phyloP scores from a whole-genome alignment of 441 rosid genomes.

The Jatropha podagrica region DNA sequence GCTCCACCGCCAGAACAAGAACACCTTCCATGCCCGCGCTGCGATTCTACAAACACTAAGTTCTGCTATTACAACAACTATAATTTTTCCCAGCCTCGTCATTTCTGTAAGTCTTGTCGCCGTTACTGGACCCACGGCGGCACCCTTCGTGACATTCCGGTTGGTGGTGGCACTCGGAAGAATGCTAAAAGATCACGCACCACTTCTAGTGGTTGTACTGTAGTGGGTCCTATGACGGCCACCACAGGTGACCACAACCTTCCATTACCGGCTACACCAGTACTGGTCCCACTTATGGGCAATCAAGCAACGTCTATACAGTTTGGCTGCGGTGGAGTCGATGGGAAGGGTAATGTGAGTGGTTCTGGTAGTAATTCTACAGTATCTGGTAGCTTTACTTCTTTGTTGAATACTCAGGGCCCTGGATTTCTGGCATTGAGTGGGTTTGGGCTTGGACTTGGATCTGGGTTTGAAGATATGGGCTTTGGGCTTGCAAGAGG shows the following conservation, averaged over 20 bases:
- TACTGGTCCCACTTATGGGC: slow-evolving; percentile 41
- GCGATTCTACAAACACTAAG: slow-evolving; percentile 85
- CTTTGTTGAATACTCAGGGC: slow-evolving; percentile 63
- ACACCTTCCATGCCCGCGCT: slow-evolving; percentile 88
- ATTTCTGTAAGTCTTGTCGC: slow-evolving; percentile 92
- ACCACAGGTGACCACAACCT: not conserved
- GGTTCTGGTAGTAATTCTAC: not conserved
- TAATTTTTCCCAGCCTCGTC: slow-evolving; percentile 95
- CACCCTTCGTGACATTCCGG: slow-evolving; percentile 79
- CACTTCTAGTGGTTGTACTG: slow-evolving; percentile 18
- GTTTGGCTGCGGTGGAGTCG: slow-evolving; percentile 32
- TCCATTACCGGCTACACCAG: slow-evolving; percentile 45
- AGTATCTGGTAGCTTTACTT: slow-evolving; percentile 62
- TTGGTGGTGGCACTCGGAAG: slow-evolving; percentile 87
- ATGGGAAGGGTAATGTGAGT: slow-evolving; percentile 31
- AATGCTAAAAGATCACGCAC: slow-evolving; percentile 74
- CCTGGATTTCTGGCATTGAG: slow-evolving; percentile 62
- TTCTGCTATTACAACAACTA: slow-evolving; percentile 97
- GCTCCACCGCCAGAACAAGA: slow-evolving; percentile 59
- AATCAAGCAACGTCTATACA: slow-evolving; percentile 35
- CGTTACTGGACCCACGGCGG: slow-evolving; percentile 98
- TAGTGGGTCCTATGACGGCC: slow-evolving; percentile 28
- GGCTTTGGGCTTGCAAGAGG: slow-evolving; percentile 78
- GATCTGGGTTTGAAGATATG: slow-evolving; percentile 60
- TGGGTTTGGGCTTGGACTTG: slow-evolving; percentile 68